Percentiles rank a stretch among this genome's conserved stretches.
phyloP scores from a whole-genome alignment of 1,284 basidiomycete genomes.

The Cryptococcus floricola region DNA sequence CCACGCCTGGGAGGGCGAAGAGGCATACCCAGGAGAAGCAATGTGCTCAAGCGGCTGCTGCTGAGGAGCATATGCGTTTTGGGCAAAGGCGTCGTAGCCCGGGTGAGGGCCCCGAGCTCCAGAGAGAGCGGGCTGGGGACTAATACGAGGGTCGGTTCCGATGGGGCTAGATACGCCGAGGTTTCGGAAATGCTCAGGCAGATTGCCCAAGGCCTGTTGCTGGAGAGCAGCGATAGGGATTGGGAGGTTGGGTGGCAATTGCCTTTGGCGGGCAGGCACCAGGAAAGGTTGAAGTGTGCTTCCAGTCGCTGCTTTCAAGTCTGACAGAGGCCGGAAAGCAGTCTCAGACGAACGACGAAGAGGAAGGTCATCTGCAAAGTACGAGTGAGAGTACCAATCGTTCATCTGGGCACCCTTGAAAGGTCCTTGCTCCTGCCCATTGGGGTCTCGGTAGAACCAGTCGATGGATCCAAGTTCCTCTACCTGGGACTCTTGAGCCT shows the following conservation, averaged over 20 bases:
- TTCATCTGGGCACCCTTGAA: slow-evolving; percentile 91
- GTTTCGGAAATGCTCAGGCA: slow-evolving; percentile 34
- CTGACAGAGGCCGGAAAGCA: slow-evolving; percentile 45
- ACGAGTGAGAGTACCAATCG: slow-evolving; percentile 89
- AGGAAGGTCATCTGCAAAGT: slow-evolving; percentile 80
- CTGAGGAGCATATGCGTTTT: slow-evolving; percentile 8
- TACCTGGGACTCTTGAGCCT: not conserved
- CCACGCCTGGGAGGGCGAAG: slow-evolving; percentile 15
- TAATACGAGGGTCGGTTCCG: slow-evolving; percentile 9
- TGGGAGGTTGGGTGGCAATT: slow-evolving; percentile 42
- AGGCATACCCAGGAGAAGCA: slow-evolving; percentile 13
- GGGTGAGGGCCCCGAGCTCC: slow-evolving; percentile 9
- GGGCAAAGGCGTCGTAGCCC: slow-evolving; percentile 11
- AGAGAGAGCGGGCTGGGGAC: slow-evolving; percentile 7
- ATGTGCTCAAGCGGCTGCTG: slow-evolving; percentile 12
- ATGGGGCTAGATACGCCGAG: slow-evolving; percentile 22
- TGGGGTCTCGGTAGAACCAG: slow-evolving; percentile 90
- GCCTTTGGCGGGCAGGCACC: slow-evolving; percentile 36
- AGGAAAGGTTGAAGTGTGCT: slow-evolving; percentile 47
- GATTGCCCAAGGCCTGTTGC: slow-evolving; percentile 17
- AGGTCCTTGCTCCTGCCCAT: slow-evolving; percentile 85
- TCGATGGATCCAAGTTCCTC: slow-evolving; percentile 65
- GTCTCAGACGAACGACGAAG: slow-evolving; percentile 64
- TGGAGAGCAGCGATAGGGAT: slow-evolving; percentile 33
- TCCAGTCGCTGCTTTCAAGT: slow-evolving; percentile 43